Conservation (phyloP, 257 asterid genomes). For the Scutellaria barbata region DNA sequence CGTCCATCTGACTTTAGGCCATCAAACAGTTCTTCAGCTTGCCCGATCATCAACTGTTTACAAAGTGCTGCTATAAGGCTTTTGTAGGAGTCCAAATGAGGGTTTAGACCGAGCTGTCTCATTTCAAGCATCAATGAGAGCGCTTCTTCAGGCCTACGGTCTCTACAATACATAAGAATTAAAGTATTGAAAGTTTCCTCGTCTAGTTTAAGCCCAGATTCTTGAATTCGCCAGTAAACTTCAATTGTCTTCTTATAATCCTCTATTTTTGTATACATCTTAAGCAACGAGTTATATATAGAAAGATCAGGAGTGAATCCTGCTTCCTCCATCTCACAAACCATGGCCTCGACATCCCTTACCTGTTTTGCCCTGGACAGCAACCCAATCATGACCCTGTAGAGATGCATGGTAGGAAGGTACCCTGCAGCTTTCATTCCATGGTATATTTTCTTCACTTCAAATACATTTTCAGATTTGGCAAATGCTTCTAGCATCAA, state of each 20-base stretch:
- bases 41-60: slow-evolving; percentile 76
- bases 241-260: slow-evolving; percentile 82
- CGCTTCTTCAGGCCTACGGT: slow-evolving; percentile 86
- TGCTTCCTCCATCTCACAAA: slow-evolving; percentile 82
- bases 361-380: slow-evolving; percentile 72
- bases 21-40: slow-evolving; percentile 86
- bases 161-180: slow-evolving; percentile 91
- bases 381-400: slow-evolving; percentile 85
- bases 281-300: slow-evolving; percentile 73
- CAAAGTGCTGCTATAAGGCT: slow-evolving; percentile 87
- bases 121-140: slow-evolving; percentile 65
- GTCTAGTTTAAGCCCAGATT: slow-evolving; percentile 75
- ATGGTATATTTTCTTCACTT: slow-evolving; percentile 83
- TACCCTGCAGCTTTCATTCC: slow-evolving; percentile 96
- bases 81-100: slow-evolving; percentile 75
- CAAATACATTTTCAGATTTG: slow-evolving; percentile 73
- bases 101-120: slow-evolving; percentile 61
- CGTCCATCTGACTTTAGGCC: slow-evolving; percentile 61
- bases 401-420: slow-evolving; percentile 96
- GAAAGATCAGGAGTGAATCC: slow-evolving; percentile 79
- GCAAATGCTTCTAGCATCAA: slow-evolving; percentile 98
- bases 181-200: slow-evolving; percentile 78
- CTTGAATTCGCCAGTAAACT: slow-evolving; percentile 71
- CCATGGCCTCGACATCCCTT: slow-evolving; percentile 87
- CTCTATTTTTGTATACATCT: slow-evolving; percentile 67